Evolutionary conservation across 2,329 filamentous ascomycete genomes (phyloP).

Genomic region (Diaporthe sp.): DNA sequence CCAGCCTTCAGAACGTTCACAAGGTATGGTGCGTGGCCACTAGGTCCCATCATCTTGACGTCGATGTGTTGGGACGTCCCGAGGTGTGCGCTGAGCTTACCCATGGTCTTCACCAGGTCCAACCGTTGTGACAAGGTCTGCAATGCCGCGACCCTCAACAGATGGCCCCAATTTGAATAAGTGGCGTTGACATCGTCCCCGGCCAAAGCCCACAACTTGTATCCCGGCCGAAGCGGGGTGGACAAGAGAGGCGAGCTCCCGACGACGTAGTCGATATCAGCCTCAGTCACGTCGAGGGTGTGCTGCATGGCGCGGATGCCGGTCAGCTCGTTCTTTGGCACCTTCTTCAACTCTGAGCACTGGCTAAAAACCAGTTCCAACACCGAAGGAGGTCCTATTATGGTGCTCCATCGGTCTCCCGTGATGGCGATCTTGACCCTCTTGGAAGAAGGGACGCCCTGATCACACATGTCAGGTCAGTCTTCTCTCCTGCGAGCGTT

Average conservation of each 20-base stretch:
- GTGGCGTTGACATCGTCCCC: conserved; percentile 4
- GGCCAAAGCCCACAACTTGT: conserved; percentile 11
- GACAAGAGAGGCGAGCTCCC: not conserved
- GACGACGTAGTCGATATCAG: conserved; percentile 18
- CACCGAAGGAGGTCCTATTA: conserved; percentile 20
- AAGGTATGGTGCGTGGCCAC: conserved; percentile 7
- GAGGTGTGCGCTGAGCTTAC: conserved; percentile 12
- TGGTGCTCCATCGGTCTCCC: conserved; percentile 24
- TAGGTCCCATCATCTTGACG: conserved; percentile 24
- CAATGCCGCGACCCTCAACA: not conserved
- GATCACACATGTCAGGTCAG: not conserved
- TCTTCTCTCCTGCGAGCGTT: not conserved
- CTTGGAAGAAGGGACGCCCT: conserved; percentile 17
- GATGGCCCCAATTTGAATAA: conserved; percentile 5
- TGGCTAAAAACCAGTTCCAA: conserved; percentile 17
- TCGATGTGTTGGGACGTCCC: conserved; percentile 7
- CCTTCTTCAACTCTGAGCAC: conserved; percentile 15
- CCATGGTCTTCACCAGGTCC: not conserved
- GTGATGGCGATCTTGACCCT: conserved; percentile 21
- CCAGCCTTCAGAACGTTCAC: conserved; percentile 9
- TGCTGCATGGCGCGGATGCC: conserved; percentile 24
- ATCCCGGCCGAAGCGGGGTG: conserved; percentile 1
- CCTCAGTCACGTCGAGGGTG: conserved; percentile 7
- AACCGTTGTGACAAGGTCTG: conserved; percentile 6
- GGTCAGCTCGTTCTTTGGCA: conserved; percentile 18